Evolutionary conservation across 2,329 filamentous ascomycete species (phyloP).

Genomic region (Cladophialophora exuberans): DNA sequence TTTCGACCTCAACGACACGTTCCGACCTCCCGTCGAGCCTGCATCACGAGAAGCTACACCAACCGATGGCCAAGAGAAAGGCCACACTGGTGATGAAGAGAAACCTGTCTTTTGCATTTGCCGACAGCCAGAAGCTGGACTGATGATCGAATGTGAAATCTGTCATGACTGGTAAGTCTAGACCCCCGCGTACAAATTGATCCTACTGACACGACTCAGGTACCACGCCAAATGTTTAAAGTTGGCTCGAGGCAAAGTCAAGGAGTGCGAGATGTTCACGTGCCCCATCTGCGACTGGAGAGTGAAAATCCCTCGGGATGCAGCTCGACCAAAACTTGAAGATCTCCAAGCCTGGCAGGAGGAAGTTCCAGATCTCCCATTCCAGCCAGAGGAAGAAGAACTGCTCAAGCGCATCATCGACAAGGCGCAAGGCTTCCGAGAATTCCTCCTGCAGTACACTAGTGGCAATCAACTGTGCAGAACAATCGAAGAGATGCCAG

Average conservation of each 20-base stretch:
- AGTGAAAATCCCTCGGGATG: slow-evolving; percentile 94
- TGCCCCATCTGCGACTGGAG: slow-evolving; percentile 98
- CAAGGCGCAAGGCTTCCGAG: slow-evolving; percentile 80
- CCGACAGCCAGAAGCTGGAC: slow-evolving; percentile 86
- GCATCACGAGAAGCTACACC: slow-evolving; percentile 80
- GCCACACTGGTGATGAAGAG: slow-evolving; percentile 56
- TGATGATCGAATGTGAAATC: slow-evolving; percentile 99
- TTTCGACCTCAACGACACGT: slow-evolving; percentile 88
- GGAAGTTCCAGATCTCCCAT: slow-evolving; percentile 78
- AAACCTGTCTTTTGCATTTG: slow-evolving; percentile 97
- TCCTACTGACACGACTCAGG: slow-evolving; percentile 54
- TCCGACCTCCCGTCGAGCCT: slow-evolving; percentile 86
- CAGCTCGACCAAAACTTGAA: slow-evolving; percentile 90
- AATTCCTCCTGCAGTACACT: slow-evolving; percentile 78
- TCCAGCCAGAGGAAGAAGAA: slow-evolving; percentile 94
- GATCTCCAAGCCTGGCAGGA: slow-evolving; percentile 83
- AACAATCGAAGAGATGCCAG: slow-evolving; percentile 83
- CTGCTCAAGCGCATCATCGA: slow-evolving; percentile 83
- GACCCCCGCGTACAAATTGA: not conserved
- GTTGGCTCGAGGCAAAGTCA: slow-evolving; percentile 95
- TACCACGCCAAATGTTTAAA: slow-evolving; percentile 98
- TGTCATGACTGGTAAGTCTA: slow-evolving; percentile 89
- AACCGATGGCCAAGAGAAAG: slow-evolving; percentile 56
- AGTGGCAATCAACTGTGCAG: slow-evolving; percentile 70
- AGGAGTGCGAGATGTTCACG: slow-evolving; percentile 97